Base-by-base conservation (phyloP, 2,329 filamentous ascomycete genomes). In the Diaporthe citri region DNA sequence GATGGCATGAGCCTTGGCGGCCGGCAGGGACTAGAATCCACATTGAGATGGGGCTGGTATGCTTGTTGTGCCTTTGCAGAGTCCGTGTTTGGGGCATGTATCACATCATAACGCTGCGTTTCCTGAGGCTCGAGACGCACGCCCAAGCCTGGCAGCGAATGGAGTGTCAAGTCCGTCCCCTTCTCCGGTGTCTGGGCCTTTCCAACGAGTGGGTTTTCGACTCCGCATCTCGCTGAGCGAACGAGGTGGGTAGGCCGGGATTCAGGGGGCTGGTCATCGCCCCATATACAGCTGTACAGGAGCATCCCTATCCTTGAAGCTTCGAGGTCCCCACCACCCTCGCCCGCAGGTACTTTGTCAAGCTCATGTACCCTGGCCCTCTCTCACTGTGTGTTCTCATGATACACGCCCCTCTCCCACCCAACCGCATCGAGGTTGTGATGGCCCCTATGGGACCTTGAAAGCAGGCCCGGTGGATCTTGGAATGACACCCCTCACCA, bases 161-260 rank as follows among this genome's bases (percentile, higher is more conserved):
- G 57, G 66, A 72, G 56, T 60, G 70, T 73, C 66, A 4, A 48
- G 34, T 41, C 74, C 75, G 69, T 72, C 69, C 73, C 69, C 75
- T 71, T 64, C 57, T 60, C 57, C 60, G 71, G 72, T 75, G 75
- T 76, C 75, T 76, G 75, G 75, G 75, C 75, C 75, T 72, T 72
- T 75, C 75, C 60, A 75, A 20, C 64, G 34, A 72, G 75, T 76
- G 75, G 75, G 69, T 62, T 55, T 72, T 72, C 28, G 74, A 74
- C 75, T 76, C 75, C 75, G 75, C 75, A 74, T 76, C 75, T 76
- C 75, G 72, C 75, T 74, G 52, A 75, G 72, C 75, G 72, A 76
- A 74, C 73, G 46, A 67, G 51, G 75, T 76, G 72, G 72, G 67
- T 48, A 70, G 56, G 59, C 74, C 51, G 43, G 74, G 72, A 74